Percentiles rank a stretch among this genome's conserved stretches.
Evolutionary conservation across 192 early-diverging fungal genomes (phyloP).

Genomic region (Backusella luteola): DNA sequence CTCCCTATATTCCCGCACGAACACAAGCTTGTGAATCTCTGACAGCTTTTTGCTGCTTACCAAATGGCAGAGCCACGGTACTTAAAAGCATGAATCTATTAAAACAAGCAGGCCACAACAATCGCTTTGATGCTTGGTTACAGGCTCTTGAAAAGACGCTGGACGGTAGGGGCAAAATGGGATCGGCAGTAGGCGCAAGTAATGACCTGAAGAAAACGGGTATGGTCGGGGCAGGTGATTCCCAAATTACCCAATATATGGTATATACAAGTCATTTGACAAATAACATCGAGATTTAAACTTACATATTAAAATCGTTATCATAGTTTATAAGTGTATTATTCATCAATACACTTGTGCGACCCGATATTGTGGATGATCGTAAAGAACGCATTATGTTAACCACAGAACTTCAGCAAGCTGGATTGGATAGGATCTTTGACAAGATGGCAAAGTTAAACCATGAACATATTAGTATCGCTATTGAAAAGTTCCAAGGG

Average conservation of each 20-base stretch:
- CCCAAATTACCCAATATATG: conserved; percentile 60
- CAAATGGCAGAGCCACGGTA: conserved; percentile 65
- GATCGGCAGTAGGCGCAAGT: conserved; percentile 70
- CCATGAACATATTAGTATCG: conserved; percentile 27
- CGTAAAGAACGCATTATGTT: conserved; percentile 66
- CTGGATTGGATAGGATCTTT: conserved; percentile 43
- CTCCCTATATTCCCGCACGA: conserved; percentile 65
- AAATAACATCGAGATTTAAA: conserved; percentile 2
- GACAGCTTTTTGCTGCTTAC: conserved; percentile 69
- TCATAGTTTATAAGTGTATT: conserved; percentile 65
- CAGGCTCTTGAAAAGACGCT: conserved; percentile 64
- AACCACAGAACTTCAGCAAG: conserved; percentile 64
- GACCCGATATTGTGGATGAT: conserved; percentile 60
- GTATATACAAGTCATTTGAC: conserved; percentile 54
- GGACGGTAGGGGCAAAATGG: conserved; percentile 73
- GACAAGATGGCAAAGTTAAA: conserved; percentile 20
- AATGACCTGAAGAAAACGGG: conserved; percentile 66
- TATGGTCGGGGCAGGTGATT: conserved; percentile 35
- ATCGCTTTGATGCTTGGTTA: conserved; percentile 63
- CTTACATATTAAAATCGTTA: not conserved
- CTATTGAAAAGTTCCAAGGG: conserved; percentile 27
- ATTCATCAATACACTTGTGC: conserved; percentile 71
- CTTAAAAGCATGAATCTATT: conserved; percentile 70
- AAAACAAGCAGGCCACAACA: conserved; percentile 39
- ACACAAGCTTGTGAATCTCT: conserved; percentile 68